phyloP scores from a whole-genome alignment of 78 protist genomes.

The Dictyostelium capitatum region DNA sequence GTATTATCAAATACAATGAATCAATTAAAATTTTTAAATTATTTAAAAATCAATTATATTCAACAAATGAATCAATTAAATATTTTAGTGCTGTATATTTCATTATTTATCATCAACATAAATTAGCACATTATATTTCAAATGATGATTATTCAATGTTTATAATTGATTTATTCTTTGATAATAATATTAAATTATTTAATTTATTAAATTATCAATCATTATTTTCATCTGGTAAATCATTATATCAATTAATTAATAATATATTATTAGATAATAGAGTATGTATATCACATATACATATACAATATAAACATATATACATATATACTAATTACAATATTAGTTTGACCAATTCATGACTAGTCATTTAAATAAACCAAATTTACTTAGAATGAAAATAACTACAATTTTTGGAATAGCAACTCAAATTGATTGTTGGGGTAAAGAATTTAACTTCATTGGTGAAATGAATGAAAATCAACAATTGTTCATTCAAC shows the following conservation, averaged over 20 bases:
- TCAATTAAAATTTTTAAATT: not conserved
- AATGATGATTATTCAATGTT: not conserved
- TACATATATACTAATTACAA: not conserved
- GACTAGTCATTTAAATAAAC: not conserved
- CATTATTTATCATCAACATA: slow-evolving; percentile 13
- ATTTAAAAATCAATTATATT: not conserved
- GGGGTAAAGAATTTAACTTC: not conserved
- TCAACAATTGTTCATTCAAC: not conserved
- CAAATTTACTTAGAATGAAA: not conserved
- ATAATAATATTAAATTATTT: not conserved
- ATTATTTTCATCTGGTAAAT: not conserved
- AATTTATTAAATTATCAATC: slow-evolving; percentile 5
- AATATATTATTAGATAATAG: not conserved
- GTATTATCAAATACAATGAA: not conserved
- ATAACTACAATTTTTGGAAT: not conserved
- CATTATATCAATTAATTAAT: not conserved
- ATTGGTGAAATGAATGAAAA: not conserved
- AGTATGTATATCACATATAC: not conserved
- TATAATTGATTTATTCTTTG: not conserved
- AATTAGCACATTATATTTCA: slow-evolving; percentile 1
- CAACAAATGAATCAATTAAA: not conserved
- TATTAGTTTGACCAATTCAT: not conserved
- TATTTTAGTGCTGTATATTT: slow-evolving; percentile 2
- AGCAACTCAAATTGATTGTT: not conserved
- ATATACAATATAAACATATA: not conserved